Percentiles rank a stretch among this genome's conserved stretches.
Conservation (phyloP, 139 green algal genomes). For the Trebouxia sp. region DNA sequence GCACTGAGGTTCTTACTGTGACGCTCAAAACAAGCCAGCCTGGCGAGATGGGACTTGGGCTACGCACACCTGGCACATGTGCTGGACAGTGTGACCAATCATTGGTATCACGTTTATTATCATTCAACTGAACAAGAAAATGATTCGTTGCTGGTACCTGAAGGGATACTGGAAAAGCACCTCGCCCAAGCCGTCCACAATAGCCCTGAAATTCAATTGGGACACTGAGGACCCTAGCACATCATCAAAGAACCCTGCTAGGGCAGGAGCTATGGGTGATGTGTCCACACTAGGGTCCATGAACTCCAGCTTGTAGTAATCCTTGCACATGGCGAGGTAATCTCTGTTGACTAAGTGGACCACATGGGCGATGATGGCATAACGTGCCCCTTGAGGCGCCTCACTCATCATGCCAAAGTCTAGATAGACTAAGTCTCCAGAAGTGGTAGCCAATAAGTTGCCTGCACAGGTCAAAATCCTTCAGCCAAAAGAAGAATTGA, state of each 20-base stretch:
- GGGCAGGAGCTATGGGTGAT: constrained; percentile 90
- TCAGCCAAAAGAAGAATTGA: background rate
- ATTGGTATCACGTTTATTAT: too few relatives aligned
- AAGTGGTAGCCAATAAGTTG: constrained; percentile 90
- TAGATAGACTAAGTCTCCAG: constrained; percentile 80
- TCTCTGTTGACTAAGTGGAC: constrained; percentile 95
- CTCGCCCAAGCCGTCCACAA: constrained; percentile 93
- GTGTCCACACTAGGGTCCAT: constrained; percentile 84
- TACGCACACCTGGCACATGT: too few relatives aligned
- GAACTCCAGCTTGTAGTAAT: constrained; percentile 82
- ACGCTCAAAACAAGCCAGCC: too few relatives aligned
- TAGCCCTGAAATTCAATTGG: constrained; percentile 95
- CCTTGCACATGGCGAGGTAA: constrained; percentile 81
- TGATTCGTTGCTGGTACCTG: constrained; percentile 35
- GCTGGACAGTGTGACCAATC: too few relatives aligned
- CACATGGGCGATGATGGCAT: constrained; percentile 83
- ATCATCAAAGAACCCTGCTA: constrained; percentile 95
- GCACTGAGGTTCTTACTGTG: too few relatives aligned
- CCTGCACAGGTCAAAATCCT: constrained; percentile 41
- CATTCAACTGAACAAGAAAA: too few relatives aligned
- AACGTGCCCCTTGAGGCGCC: constrained; percentile 57
- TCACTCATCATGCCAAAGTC: constrained; percentile 97
- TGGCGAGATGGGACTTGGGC: too few relatives aligned
- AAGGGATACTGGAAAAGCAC: constrained; percentile 92
- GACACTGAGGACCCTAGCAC: constrained; percentile 71